Conservation (phyloP, 2,329 filamentous ascomycete genomes). For the Camptophora hylomeconis region DNA sequence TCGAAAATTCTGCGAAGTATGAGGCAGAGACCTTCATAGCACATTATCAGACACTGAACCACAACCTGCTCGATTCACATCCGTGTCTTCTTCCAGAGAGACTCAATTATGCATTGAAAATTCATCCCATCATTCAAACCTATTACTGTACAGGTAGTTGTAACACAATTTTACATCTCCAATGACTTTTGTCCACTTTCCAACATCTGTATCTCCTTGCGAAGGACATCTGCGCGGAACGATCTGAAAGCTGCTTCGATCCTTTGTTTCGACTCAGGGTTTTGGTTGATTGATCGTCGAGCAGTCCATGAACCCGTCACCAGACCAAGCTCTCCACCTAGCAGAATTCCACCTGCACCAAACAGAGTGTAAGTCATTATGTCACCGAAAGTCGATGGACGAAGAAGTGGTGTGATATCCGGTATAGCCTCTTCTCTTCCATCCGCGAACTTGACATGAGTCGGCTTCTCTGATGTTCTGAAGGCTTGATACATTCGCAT, state of each 20-base stretch:
- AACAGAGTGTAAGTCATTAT: conserved; percentile 52
- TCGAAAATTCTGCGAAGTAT: too few species aligned
- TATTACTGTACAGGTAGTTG: too few species aligned
- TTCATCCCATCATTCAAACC: too few species aligned
- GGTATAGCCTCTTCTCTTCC: conserved; percentile 49
- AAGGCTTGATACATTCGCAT: conserved; percentile 49
- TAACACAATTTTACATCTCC: conserved; percentile 6
- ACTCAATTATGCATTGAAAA: too few species aligned
- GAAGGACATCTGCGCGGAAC: conserved; percentile 51
- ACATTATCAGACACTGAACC: too few species aligned
- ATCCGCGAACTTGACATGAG: conserved; percentile 47
- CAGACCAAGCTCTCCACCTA: conserved; percentile 51
- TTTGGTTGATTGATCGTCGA: conserved; percentile 37
- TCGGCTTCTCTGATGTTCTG: conserved; percentile 47
- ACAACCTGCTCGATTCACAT: too few species aligned
- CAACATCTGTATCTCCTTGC: conserved; percentile 43
- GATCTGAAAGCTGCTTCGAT: conserved; percentile 51
- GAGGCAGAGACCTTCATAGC: too few species aligned
- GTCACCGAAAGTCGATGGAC: conserved; percentile 46
- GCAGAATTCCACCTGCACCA: conserved; percentile 45
- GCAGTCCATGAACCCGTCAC: conserved; percentile 44
- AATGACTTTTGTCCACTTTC: conserved; percentile 29
- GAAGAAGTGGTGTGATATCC: conserved; percentile 44
- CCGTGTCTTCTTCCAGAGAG: too few species aligned
- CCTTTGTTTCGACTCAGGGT: conserved; percentile 40